phyloP scores from a whole-genome alignment of 495 filamentous ascomycete species.

The Annulohypoxylon stygium region DNA sequence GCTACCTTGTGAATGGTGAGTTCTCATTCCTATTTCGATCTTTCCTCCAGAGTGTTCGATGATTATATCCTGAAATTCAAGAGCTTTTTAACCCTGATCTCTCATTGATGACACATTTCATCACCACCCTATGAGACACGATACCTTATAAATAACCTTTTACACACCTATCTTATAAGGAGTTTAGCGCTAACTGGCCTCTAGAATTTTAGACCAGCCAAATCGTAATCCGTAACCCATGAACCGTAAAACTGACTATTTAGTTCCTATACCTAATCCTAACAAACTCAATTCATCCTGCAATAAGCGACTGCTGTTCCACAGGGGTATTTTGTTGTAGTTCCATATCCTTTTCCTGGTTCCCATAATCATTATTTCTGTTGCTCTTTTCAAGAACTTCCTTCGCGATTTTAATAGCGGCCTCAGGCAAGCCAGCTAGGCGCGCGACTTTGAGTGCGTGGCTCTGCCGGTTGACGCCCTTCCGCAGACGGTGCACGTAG shows the following conservation, averaged over 20 bases:
- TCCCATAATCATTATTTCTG: background rate
- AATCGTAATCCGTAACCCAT: slow-evolving; percentile 13
- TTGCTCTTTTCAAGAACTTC: slow-evolving; percentile 52
- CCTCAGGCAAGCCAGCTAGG: slow-evolving; percentile 80
- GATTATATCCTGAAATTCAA: slow-evolving; percentile 63
- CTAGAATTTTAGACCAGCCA: slow-evolving; percentile 17
- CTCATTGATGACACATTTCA: slow-evolving; percentile 60
- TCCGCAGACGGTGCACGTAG: slow-evolving; percentile 85
- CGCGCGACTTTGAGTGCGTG: slow-evolving; percentile 94
- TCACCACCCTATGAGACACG: slow-evolving; percentile 66
- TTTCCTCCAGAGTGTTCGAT: slow-evolving; percentile 56
- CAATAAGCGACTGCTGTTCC: background rate
- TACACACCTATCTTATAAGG: slow-evolving; percentile 30
- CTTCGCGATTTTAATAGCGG: slow-evolving; percentile 69
- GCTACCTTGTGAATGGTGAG: slow-evolving; percentile 60
- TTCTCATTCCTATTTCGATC: slow-evolving; percentile 43
- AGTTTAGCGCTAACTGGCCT: slow-evolving; percentile 52
- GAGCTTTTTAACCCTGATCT: slow-evolving; percentile 71
- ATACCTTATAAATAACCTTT: slow-evolving; percentile 20
- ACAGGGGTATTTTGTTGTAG: slow-evolving; percentile 34
- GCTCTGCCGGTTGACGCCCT: slow-evolving; percentile 85
- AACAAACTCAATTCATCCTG: slow-evolving; percentile 9
- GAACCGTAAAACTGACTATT: background rate
- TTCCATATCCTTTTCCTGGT: slow-evolving; percentile 4
- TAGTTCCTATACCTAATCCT: background rate